phyloP scores from a whole-genome alignment of 225 moss, liverwort and hornwort genomes.

The Pseudisothecium myosuroides region DNA sequence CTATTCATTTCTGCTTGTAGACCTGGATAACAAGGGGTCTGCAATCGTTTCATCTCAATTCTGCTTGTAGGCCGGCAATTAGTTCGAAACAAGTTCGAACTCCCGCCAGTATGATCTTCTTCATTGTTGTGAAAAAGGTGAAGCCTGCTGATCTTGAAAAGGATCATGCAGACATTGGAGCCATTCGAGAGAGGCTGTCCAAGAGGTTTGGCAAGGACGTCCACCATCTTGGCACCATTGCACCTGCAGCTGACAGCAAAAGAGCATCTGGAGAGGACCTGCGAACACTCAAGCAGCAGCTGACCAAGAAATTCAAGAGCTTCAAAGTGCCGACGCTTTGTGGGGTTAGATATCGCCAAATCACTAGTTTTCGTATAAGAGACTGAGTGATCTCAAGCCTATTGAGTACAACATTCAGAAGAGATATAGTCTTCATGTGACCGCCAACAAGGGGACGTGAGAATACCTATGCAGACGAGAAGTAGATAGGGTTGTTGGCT shows the following conservation, averaged over 20 bases:
- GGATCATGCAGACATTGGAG: slow-evolving; percentile 24
- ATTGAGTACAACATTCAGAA: background rate
- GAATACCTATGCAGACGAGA: background rate
- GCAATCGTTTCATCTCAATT: background rate
- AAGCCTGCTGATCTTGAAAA: background rate
- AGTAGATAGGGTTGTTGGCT: background rate
- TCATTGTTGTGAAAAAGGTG: background rate
- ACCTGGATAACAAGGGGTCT: background rate
- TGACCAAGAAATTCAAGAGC: slow-evolving; percentile 12
- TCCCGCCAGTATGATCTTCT: slow-evolving; percentile 1
- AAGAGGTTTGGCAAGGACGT: slow-evolving; percentile 30
- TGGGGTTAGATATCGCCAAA: slow-evolving; percentile 4
- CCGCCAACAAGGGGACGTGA: background rate
- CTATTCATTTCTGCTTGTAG: background rate
- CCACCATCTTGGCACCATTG: background rate
- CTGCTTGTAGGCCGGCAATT: background rate
- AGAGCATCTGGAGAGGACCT: background rate
- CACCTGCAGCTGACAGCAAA: background rate
- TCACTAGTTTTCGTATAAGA: background rate
- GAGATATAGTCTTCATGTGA: background rate
- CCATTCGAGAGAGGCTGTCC: slow-evolving; percentile 24
- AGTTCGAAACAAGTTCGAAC: background rate
- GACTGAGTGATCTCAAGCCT: background rate
- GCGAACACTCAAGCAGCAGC: slow-evolving; percentile 18
- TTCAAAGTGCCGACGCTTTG: slow-evolving; percentile 33